Conservation (phyloP, 148 eudicot species). For the Polygonum maritimum region DNA sequence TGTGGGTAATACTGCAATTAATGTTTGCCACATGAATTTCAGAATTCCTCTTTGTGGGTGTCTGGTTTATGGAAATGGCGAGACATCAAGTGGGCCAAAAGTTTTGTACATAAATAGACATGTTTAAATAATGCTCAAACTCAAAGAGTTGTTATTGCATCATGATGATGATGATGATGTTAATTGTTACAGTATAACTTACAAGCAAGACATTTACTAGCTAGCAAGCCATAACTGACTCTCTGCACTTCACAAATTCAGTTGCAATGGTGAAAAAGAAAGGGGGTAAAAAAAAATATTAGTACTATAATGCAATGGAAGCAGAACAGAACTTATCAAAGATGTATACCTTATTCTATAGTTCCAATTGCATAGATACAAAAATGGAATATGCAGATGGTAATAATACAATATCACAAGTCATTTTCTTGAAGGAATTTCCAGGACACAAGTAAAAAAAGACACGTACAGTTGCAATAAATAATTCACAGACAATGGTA, state of each 20-base stretch:
- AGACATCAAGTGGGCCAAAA: neutral
- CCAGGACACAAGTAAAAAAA: neutral
- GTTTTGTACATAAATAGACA: conserved; percentile 6
- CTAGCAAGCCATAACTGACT: too few species aligned
- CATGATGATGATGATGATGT: neutral
- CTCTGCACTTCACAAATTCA: neutral
- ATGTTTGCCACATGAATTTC: too few species aligned
- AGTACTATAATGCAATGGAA: neutral
- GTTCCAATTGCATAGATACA: neutral
- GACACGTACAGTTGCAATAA: neutral
- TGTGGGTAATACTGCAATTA: too few species aligned
- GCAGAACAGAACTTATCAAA: neutral
- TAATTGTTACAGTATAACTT: neutral
- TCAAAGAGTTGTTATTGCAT: neutral
- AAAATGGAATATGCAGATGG: neutral
- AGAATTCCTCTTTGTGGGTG: too few species aligned
- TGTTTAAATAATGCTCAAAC: neutral
- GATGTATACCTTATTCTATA: neutral
- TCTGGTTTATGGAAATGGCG: too few species aligned
- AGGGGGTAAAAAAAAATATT: neutral
- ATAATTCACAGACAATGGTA: neutral
- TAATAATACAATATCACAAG: neutral
- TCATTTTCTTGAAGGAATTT: neutral
- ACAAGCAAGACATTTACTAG: neutral
- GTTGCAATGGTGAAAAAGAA: neutral